Conservation (phyloP, 2,329 filamentous ascomycete species). For the Whalleya microplaca region DNA sequence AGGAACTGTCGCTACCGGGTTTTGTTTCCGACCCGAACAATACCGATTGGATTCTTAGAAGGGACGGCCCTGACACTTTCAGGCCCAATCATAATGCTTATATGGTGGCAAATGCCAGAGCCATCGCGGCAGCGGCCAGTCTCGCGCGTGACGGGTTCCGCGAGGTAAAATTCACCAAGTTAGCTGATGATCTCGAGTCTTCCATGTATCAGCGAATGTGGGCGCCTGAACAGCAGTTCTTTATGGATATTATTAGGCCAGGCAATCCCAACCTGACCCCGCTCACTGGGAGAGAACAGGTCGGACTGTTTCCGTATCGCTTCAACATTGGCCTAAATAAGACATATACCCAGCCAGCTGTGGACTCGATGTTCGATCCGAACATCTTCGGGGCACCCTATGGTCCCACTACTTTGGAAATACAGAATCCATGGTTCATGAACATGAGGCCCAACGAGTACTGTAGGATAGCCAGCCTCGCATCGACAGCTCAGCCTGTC, state of each 20-base stretch:
- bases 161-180: conserved; percentile 36
- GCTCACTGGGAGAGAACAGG: conserved; percentile 43
- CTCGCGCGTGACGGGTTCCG: conserved; percentile 38
- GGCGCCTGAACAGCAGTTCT: conserved; percentile 43
- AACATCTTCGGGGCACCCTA: conserved; percentile 43
- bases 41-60: conserved; percentile 35
- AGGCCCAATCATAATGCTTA: conserved; percentile 49
- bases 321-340: conserved; percentile 44
- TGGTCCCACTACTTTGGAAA: conserved; percentile 48
- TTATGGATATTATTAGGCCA: conserved; percentile 42
- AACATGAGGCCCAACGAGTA: conserved; percentile 37
- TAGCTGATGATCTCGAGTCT: conserved; percentile 40
- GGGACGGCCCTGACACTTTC: conserved; percentile 45
- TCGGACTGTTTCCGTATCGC: conserved; percentile 47
- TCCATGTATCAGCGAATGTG: conserved; percentile 43
- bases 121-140: conserved; percentile 42
- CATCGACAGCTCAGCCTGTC: background rate
- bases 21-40: conserved; percentile 41
- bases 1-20: conserved; percentile 45
- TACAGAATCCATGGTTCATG: conserved; percentile 44
- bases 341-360: conserved; percentile 35
- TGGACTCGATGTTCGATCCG: conserved; percentile 41
- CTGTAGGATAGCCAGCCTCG: conserved; percentile 22
- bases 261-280: conserved; percentile 42
- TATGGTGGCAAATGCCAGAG: conserved; percentile 47